A percentile compares a stretch with the other conserved stretches of the same genome.
Evolutionary conservation across 2,329 filamentous ascomycete genomes (phyloP).

Genomic region (Aureobasidium sp.): DNA sequence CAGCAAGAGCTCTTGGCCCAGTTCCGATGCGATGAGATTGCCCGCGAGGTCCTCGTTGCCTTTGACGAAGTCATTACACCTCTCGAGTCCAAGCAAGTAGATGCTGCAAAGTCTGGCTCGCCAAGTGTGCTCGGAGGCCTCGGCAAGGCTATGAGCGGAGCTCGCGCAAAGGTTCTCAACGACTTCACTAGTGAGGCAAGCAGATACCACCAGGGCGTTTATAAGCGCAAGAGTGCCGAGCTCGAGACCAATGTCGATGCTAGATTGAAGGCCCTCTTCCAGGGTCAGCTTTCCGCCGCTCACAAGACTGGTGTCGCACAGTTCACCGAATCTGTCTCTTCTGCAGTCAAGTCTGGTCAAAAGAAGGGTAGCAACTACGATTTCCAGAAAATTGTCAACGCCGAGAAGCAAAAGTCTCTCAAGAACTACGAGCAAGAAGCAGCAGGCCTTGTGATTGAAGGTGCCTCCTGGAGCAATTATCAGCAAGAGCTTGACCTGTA

Average conservation of each 20-base stretch:
- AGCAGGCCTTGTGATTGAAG: conserved; percentile 63
- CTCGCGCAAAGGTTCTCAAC: conserved; percentile 64
- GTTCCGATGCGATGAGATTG: conserved; percentile 95
- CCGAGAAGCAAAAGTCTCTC: conserved; percentile 69
- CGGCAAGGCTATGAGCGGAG: conserved; percentile 61
- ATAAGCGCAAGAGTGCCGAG: conserved; percentile 73
- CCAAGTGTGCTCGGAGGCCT: conserved; percentile 65
- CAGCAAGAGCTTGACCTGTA: conserved; percentile 70
- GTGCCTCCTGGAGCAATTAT: conserved; percentile 81
- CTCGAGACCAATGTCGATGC: conserved; percentile 78
- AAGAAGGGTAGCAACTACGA: conserved; percentile 88
- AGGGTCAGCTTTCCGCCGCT: conserved; percentile 76
- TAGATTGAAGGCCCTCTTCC: conserved; percentile 80
- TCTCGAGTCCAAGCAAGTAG: conserved; percentile 76
- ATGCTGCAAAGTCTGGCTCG: conserved; percentile 63
- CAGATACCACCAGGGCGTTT: conserved; percentile 94
- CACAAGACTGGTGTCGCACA: conserved; percentile 79
- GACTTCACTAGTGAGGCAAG: conserved; percentile 88
- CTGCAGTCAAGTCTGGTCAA: conserved; percentile 81
- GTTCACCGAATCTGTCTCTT: conserved; percentile 82
- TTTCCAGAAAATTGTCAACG: conserved; percentile 85
- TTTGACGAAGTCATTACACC: conserved; percentile 79
- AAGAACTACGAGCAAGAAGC: conserved; percentile 69
- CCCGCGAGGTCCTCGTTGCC: conserved; percentile 71
- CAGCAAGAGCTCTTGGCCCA: conserved; percentile 95